Conservation (phyloP, 306 rosid species). For the Hippophae rhamnoides region DNA sequence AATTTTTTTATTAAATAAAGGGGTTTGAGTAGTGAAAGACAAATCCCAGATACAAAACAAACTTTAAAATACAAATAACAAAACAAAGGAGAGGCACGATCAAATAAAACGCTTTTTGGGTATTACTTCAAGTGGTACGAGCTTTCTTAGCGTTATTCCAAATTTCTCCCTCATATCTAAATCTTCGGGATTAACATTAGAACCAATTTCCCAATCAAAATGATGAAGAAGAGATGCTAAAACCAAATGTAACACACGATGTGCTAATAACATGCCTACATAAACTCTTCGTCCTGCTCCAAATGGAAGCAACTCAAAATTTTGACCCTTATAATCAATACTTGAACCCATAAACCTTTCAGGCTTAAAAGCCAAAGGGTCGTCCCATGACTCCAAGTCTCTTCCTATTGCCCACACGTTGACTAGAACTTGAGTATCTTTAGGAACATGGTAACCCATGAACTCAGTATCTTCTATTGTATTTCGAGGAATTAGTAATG, state of each 20-base stretch:
- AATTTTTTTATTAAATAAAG: too few relatives aligned
- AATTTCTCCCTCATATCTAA: conserved; percentile 30
- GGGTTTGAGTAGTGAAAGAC: too few relatives aligned
- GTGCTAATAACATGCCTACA: conserved; percentile 40
- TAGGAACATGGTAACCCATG: conserved; percentile 35
- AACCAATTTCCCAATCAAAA: conserved; percentile 41
- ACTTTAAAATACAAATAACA: too few relatives aligned
- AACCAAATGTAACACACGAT: conserved; percentile 31
- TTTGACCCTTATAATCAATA: conserved; percentile 32
- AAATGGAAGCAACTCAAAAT: conserved; percentile 37
- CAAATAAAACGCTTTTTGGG: conserved; percentile 21
- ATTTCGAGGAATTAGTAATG: conserved; percentile 35
- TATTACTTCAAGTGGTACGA: conserved; percentile 25
- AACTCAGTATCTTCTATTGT: conserved; percentile 29
- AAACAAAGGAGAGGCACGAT: too few relatives aligned
- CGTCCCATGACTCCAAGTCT: conserved; percentile 43
- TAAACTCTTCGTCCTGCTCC: conserved; percentile 49
- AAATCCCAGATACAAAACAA: too few relatives aligned
- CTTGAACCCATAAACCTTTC: conserved; percentile 27
- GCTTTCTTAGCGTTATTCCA: conserved; percentile 32
- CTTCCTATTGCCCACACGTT: conserved; percentile 53
- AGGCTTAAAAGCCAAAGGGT: conserved; percentile 27
- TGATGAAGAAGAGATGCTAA: conserved; percentile 39
- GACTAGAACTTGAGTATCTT: conserved; percentile 40
- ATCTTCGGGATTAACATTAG: neutral